phyloP scores from a whole-genome alignment of 73 alveolate species.

The Stentor roeselii region DNA sequence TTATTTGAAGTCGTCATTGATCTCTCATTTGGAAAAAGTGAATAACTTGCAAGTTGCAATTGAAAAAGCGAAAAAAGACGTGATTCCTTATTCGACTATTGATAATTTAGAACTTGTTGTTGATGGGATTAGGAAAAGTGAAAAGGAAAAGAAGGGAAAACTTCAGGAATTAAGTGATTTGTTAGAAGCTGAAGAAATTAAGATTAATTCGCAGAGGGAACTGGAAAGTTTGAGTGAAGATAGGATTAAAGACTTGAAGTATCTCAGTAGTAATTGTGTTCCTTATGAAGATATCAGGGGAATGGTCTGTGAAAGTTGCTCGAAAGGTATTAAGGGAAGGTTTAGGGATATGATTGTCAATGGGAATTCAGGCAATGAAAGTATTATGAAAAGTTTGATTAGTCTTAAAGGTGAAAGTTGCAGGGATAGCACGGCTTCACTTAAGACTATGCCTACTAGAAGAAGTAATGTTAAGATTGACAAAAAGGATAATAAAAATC shows the following conservation, averaged over 20 bases:
- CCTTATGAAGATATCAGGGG: not conserved
- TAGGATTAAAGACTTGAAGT: not conserved
- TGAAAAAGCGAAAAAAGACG: not conserved
- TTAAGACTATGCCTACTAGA: no score
- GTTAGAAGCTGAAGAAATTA: not conserved
- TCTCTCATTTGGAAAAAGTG: not conserved
- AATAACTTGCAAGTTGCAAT: not conserved
- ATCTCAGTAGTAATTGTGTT: not conserved
- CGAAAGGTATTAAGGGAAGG: not conserved
- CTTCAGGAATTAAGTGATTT: not conserved
- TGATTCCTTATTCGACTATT: not conserved
- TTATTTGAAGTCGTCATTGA: not conserved
- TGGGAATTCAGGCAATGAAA: not conserved
- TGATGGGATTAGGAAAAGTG: not conserved
- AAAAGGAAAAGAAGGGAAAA: not conserved
- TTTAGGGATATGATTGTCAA: not conserved
- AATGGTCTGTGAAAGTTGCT: not conserved
- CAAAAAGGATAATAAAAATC: no score
- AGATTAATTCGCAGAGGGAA: not conserved
- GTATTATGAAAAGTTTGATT: not conserved
- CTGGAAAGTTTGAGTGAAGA: not conserved
- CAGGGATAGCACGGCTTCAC: no score
- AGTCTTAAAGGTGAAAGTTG: not conserved
- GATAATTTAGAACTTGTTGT: not conserved
- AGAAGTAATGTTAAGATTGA: no score